Evolutionary conservation across 345 rosid genomes (phyloP).

Genomic region (Heritiera littoralis): DNA sequence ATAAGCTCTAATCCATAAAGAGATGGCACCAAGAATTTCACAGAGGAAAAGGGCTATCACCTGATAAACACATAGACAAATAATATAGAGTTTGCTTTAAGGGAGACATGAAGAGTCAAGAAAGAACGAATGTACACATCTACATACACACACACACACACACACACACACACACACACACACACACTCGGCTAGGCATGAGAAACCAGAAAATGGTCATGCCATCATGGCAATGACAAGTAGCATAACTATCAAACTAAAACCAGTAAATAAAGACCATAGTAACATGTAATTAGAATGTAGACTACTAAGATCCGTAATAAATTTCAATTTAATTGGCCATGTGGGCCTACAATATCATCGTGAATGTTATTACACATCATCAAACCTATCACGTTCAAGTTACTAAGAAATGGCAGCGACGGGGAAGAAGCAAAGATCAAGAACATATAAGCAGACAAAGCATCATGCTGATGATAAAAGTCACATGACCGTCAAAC

Average conservation of each 20-base stretch:
- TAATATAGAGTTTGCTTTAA: not conserved
- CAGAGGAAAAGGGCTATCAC: not conserved
- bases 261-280: not conserved
- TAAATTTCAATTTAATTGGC: not conserved
- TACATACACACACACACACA: too few species aligned
- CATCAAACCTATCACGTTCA: not conserved
- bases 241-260: not conserved
- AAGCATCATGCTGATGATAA: not conserved
- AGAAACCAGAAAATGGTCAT: not conserved
- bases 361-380: not conserved
- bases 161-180: too few species aligned
- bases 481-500: not conserved
- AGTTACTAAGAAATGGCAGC: not conserved
- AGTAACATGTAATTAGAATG: not conserved
- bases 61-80: not conserved
- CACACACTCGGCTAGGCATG: not conserved
- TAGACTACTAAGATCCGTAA: not conserved
- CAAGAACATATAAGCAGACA: not conserved
- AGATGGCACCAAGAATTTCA: not conserved
- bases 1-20: not conserved
- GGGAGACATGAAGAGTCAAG: not conserved
- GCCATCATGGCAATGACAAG: not conserved
- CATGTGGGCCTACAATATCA: not conserved
- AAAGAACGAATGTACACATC: too few species aligned
- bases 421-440: not conserved